Conservation (phyloP, 139 green algal genomes). For the Penium margaritaceum region DNA sequence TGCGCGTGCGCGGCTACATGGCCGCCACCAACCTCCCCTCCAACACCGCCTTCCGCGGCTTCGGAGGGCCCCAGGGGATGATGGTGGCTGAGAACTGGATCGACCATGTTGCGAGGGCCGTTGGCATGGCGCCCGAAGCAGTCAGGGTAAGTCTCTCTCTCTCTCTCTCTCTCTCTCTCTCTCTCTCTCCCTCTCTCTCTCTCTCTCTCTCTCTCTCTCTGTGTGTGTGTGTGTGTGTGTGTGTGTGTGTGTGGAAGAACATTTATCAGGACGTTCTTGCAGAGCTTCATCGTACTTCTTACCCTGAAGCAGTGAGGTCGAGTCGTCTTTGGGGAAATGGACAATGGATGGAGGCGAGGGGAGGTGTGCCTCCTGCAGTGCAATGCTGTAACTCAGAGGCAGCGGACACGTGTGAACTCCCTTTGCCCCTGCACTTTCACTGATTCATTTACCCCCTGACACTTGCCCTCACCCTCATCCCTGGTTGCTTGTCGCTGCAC, state of each 20-base stretch:
- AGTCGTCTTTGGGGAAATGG: neutral
- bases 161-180: neutral
- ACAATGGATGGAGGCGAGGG: too few relatives aligned
- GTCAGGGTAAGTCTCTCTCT: slow-evolving; percentile 34
- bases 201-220: too few relatives aligned
- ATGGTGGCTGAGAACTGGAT: slow-evolving; percentile 75
- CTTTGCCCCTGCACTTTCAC: too few relatives aligned
- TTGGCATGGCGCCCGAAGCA: slow-evolving; percentile 19
- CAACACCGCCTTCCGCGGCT: slow-evolving; percentile 92
- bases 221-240: neutral
- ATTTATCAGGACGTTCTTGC: neutral
- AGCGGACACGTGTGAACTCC: too few relatives aligned
- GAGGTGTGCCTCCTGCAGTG: too few relatives aligned
- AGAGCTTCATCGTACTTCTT: neutral
- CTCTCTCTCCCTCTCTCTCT: too few relatives aligned
- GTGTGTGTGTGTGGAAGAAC: neutral
- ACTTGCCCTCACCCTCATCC: too few relatives aligned
- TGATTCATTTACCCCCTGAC: too few relatives aligned
- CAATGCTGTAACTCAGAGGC: too few relatives aligned
- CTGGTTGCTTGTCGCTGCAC: too few relatives aligned
- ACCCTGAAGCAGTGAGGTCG: neutral
- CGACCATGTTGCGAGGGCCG: slow-evolving; percentile 60
- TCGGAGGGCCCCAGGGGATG: slow-evolving; percentile 84
- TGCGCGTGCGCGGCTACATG: slow-evolving; percentile 63
- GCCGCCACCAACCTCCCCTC: slow-evolving; percentile 77